Evolutionary conservation across 1,284 basidiomycete genomes (phyloP).

Genomic region (Agroathelia rolfsii): DNA sequence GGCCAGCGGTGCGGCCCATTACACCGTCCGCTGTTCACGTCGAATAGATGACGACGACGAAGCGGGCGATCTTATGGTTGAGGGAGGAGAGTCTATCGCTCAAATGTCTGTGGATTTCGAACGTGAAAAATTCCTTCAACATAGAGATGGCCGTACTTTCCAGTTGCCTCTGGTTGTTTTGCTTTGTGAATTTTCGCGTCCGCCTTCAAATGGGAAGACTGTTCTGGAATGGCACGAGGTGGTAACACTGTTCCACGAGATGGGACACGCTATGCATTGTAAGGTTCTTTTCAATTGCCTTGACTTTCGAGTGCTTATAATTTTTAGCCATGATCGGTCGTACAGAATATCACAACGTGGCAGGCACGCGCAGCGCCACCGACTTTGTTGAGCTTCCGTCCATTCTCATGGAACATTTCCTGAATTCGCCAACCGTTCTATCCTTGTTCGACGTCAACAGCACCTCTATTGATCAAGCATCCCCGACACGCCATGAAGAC

Average conservation of each 20-base stretch:
- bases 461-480: slow-evolving; percentile 31
- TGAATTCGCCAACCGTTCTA: slow-evolving; percentile 77
- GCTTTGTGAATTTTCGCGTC: slow-evolving; percentile 79
- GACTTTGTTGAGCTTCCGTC: slow-evolving; percentile 98
- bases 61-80: slow-evolving; percentile 46
- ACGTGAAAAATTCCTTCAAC: slow-evolving; percentile 43
- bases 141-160: slow-evolving; percentile 56
- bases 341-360: slow-evolving; percentile 96
- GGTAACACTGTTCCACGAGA: slow-evolving; percentile 93
- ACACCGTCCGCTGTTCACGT: slow-evolving; percentile 92
- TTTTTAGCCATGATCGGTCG: slow-evolving; percentile 89
- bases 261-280: slow-evolving; percentile 99
- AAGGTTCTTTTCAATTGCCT: slow-evolving; percentile 27
- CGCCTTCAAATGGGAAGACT: slow-evolving; percentile 58
- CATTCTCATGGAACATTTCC: slow-evolving; percentile 97
- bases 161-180: slow-evolving; percentile 91
- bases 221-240: slow-evolving; percentile 91
- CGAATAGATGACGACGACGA: slow-evolving; percentile 87
- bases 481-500: slow-evolving; percentile 54
- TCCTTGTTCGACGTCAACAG: slow-evolving; percentile 58
- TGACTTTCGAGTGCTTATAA: slow-evolving; percentile 2
- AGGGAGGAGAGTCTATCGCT: slow-evolving; percentile 28
- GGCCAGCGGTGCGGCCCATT: slow-evolving; percentile 88
- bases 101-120: slow-evolving; percentile 51
- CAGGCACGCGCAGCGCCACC: slow-evolving; percentile 96